Conservation (phyloP, 2,329 filamentous ascomycete species). For the Fusarium pseudoanthophilum region DNA sequence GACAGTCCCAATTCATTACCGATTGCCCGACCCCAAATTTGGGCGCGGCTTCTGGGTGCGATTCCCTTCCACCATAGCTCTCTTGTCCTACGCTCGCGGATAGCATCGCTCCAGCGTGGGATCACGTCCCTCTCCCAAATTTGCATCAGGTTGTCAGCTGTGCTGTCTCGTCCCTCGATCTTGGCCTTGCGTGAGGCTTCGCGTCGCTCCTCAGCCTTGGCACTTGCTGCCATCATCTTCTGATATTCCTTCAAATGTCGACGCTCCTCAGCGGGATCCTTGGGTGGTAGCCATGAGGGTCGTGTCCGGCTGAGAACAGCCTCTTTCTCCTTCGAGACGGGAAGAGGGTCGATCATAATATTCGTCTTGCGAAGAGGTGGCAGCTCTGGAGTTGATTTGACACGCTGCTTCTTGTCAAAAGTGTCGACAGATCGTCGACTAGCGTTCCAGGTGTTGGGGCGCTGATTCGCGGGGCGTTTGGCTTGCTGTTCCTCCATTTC, state of each 20-base stretch:
- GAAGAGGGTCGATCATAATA: constrained; percentile 85
- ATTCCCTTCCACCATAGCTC: constrained; percentile 88
- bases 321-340: constrained; percentile 87
- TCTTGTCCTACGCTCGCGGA: constrained; percentile 74
- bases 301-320: constrained; percentile 83
- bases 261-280: constrained; percentile 90
- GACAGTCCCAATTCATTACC: constrained; percentile 78
- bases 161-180: constrained; percentile 64
- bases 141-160: constrained; percentile 64
- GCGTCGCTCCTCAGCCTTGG: constrained; percentile 68
- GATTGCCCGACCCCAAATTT: constrained; percentile 76
- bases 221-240: constrained; percentile 77
- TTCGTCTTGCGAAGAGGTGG: constrained; percentile 78
- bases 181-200: constrained; percentile 64
- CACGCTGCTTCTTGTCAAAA: constrained; percentile 61
- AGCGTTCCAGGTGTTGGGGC: constrained; percentile 56
- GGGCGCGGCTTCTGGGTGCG: constrained; percentile 74
- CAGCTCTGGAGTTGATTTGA: constrained; percentile 74
- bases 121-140: constrained; percentile 83
- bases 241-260: constrained; percentile 88
- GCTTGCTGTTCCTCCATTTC: constrained; percentile 59
- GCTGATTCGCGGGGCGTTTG: constrained; percentile 46
- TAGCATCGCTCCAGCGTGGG: constrained; percentile 78
- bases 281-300: constrained; percentile 86
- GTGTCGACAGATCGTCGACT: constrained; percentile 48